Evolutionary conservation across 2,329 filamentous ascomycete genomes (phyloP).

Genomic region (Pseudogymnoascus sp.): DNA sequence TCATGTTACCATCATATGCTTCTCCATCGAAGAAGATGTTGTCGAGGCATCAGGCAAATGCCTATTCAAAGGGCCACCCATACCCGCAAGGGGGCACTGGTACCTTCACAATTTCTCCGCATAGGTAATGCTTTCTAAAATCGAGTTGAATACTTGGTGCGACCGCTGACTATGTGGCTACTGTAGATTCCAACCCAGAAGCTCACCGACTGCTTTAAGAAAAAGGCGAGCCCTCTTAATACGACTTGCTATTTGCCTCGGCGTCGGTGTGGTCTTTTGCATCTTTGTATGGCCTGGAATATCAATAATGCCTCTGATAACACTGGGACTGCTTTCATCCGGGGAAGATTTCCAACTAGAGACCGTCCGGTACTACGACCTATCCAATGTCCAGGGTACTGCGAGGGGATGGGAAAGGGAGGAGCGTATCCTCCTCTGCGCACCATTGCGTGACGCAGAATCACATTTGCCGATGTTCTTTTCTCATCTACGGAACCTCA

Average conservation of each 20-base stretch:
- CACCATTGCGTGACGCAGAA: constrained; percentile 86
- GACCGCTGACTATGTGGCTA: constrained; percentile 9
- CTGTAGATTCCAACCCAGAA: constrained; percentile 73
- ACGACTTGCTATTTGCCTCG: constrained; percentile 53
- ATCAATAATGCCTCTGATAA: constrained; percentile 52
- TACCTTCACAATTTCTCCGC: constrained; percentile 80
- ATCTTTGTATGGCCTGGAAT: constrained; percentile 68
- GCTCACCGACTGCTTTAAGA: constrained; percentile 61
- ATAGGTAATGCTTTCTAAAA: constrained; percentile 54
- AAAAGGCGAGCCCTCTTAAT: constrained; percentile 65
- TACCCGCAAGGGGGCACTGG: constrained; percentile 61
- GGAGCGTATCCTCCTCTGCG: constrained; percentile 89
- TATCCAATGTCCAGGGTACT: constrained; percentile 84
- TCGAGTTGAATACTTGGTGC: constrained; percentile 1
- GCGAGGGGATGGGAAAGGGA: constrained; percentile 92
- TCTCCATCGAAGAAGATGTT: constrained; percentile 56
- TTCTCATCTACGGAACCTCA: constrained; percentile 90
- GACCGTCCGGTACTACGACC: constrained; percentile 94
- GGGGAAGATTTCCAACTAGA: constrained; percentile 72
- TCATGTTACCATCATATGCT: constrained; percentile 55
- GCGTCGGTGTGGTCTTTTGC: constrained; percentile 56
- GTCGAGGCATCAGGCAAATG: constrained; percentile 69
- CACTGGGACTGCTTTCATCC: constrained; percentile 61
- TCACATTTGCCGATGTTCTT: constrained; percentile 97
- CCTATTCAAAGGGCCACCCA: constrained; percentile 69